phyloP scores from a whole-genome alignment of 1,139 yeast genomes.

The Kurtzmaniella quercitrusa region DNA sequence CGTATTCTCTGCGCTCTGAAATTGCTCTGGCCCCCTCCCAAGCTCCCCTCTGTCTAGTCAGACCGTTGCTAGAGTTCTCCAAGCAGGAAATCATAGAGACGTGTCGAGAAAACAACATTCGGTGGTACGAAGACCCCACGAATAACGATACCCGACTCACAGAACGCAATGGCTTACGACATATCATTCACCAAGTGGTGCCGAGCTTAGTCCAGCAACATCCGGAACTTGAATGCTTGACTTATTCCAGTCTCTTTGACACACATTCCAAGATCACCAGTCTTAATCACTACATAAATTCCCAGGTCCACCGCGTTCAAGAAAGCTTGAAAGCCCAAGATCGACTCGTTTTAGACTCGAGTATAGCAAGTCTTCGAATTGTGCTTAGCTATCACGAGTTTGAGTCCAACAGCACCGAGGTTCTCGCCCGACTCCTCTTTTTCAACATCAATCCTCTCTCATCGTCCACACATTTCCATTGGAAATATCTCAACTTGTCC shows the following conservation, averaged over 20 bases:
- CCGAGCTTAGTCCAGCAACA: conserved; percentile 14
- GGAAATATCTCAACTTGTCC: conserved; percentile 43
- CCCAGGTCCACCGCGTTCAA: conserved; percentile 10
- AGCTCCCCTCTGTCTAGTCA: conserved; percentile 17
- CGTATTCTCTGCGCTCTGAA: neutral
- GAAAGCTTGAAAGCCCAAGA: conserved; percentile 5
- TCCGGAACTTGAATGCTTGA: conserved; percentile 13
- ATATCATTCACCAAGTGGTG: conserved; percentile 23
- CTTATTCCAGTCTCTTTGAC: conserved; percentile 12
- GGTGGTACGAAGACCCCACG: conserved; percentile 70
- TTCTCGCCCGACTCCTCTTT: conserved; percentile 31
- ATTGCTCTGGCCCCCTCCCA: conserved; percentile 23
- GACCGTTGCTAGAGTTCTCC: conserved; percentile 51
- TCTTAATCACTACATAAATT: conserved; percentile 13
- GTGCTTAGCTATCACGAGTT: conserved; percentile 8
- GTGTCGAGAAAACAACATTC: conserved; percentile 35
- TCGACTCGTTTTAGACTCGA: conserved; percentile 5
- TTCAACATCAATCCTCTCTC: conserved; percentile 30
- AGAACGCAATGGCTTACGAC: conserved; percentile 46
- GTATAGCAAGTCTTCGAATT: conserved; percentile 8
- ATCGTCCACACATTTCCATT: conserved; percentile 39
- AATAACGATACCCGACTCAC: conserved; percentile 54
- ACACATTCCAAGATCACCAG: conserved; percentile 14
- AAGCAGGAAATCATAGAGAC: conserved; percentile 46
- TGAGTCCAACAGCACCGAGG: conserved; percentile 13